Conservation (phyloP, 441 rosid species). For the Pelargonium australe region DNA sequence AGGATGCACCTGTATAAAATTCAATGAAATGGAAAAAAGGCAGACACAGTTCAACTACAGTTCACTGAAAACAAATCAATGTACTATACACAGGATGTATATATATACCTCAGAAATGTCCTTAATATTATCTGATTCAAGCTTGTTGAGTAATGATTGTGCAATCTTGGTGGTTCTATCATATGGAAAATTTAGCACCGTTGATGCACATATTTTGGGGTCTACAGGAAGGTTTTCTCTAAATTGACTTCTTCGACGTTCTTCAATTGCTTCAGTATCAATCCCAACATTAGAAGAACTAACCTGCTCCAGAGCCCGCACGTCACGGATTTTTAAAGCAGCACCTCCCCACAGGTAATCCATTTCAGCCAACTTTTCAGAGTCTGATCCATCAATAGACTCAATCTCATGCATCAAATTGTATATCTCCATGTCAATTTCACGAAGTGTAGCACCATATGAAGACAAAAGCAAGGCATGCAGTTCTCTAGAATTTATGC, state of each 20-base stretch:
- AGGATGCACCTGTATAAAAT: constrained; percentile 39
- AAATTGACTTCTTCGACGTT: constrained; percentile 48
- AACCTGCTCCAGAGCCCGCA: constrained; percentile 35
- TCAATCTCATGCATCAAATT: constrained; percentile 58
- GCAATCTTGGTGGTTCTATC: constrained; percentile 40
- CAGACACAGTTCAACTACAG: constrained; percentile 5
- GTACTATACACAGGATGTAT: background rate
- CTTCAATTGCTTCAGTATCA: constrained; percentile 45
- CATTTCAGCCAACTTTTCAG: constrained; percentile 39
- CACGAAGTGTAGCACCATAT: constrained; percentile 77
- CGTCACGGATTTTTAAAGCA: constrained; percentile 53
- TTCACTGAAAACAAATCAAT: background rate
- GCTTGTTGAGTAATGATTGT: constrained; percentile 25
- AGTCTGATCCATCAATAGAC: constrained; percentile 33
- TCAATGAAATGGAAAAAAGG: constrained; percentile 7
- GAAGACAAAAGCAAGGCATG: constrained; percentile 68
- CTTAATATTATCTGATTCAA: constrained; percentile 27
- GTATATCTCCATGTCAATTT: constrained; percentile 71
- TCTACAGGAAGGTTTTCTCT: constrained; percentile 80
- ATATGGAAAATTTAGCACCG: constrained; percentile 65
- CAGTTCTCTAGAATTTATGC: constrained; percentile 62
- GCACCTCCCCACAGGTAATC: constrained; percentile 80
- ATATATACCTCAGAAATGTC: constrained; percentile 33
- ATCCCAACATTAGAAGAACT: constrained; percentile 28
- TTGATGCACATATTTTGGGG: constrained; percentile 57